Base-by-base conservation (phyloP, 208 protist genomes). In the Jaenimonas drosophilae region DNA sequence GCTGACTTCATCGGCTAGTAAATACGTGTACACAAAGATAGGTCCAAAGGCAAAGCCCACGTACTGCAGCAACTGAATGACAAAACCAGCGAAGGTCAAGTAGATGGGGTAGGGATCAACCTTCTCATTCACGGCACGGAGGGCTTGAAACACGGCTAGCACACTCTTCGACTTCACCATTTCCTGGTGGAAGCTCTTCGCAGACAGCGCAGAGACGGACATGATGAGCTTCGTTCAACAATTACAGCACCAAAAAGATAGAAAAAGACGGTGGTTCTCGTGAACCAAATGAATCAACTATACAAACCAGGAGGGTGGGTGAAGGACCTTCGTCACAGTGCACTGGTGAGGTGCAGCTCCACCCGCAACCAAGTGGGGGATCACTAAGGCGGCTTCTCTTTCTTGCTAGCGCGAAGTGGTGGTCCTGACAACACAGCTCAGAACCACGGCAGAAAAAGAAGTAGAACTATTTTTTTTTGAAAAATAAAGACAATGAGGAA, bases 161-260 rank as follows among this genome's bases (percentile, higher is more conserved):
- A 41, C 14, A 12, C 29, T 36, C 11, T 51, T 31, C 7, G n/a
- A 23, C 7, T 11, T 12, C 20, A 20, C 14, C n/a, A 41, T 25
- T 5, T 51, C 31, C 16, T 23, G 20, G n/a, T 41, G 20, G n/a
- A 51, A 11, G 20, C 46, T 51, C n/a, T 41, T 36, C 14, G 20
- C 46, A 24, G 46, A 51, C 12, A 20, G n/a, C 6, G 46, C 46
- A 43, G 46, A 51, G 6, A 42, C 30, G 17, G 46, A 51, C 46
- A 51, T 51, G 14, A 11, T 11, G 31, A 14, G 11, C 14, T 34
- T 34, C 31, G 9, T 16, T 34, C 31, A 34, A 34, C 9, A 34
- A 34, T 16, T 16, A 34, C 11, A 14, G 14, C 9, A 34, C 9
- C 9, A 34, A 34, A 34, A 34, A 34, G 31, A 34, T 16, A 34